Evolutionary conservation across 306 rosid species (phyloP).

Genomic region (Vigna radiata): DNA sequence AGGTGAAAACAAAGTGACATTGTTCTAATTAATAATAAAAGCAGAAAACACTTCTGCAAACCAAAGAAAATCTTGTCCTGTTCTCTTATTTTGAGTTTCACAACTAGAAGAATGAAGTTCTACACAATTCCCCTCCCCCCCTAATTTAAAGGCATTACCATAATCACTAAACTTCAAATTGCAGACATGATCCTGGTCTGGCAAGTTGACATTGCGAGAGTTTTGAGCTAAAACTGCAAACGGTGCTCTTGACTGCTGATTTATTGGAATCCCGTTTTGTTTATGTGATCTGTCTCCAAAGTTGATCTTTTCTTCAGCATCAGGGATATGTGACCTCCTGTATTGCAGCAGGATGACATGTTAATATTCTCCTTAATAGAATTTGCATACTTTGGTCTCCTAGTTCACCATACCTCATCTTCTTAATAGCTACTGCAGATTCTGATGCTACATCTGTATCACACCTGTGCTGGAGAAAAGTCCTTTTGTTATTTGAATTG

Average conservation of each 20-base stretch:
- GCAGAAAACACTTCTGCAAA: conserved; percentile 1
- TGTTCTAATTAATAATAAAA: neutral
- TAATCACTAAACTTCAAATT: conserved; percentile 50
- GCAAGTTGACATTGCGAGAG: conserved; percentile 57
- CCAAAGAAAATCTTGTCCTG: conserved; percentile 11
- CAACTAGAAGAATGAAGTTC: conserved; percentile 32
- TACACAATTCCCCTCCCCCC: conserved; percentile 2
- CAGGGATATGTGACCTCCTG: conserved; percentile 80
- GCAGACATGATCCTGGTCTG: conserved; percentile 55
- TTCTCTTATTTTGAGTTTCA: conserved; percentile 44
- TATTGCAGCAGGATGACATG: conserved; percentile 38
- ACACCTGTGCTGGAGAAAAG: conserved; percentile 55
- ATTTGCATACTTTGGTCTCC: conserved; percentile 35
- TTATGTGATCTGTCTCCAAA: conserved; percentile 68
- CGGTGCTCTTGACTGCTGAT: conserved; percentile 77
- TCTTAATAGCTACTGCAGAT: conserved; percentile 58
- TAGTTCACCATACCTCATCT: conserved; percentile 67
- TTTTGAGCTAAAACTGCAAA: conserved; percentile 86
- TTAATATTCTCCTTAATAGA: conserved; percentile 34
- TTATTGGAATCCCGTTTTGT: conserved; percentile 54
- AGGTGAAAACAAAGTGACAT: neutral
- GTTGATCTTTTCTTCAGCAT: conserved; percentile 56
- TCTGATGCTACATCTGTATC: conserved; percentile 61
- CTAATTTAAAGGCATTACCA: conserved; percentile 57
- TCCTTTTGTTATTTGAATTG: conserved; percentile 79